Conservation (phyloP, 2,329 filamentous ascomycete genomes). For the Xylariaceae sp. region DNA sequence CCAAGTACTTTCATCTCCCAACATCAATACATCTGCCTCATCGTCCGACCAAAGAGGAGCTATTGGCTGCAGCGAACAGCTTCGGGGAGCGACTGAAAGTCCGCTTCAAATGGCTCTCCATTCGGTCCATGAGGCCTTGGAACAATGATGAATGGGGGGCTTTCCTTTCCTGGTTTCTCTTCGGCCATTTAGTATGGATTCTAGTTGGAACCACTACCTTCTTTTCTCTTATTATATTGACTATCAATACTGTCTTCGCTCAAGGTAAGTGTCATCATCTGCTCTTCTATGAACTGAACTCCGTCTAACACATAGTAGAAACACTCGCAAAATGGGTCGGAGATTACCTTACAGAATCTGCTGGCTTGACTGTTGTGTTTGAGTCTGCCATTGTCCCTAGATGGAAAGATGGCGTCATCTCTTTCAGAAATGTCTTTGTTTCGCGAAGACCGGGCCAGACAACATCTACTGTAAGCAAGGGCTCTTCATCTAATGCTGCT, state of each 20-base stretch:
- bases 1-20: constrained; percentile 51
- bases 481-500: constrained; percentile 78
- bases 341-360: constrained; percentile 91
- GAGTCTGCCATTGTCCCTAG: constrained; percentile 96
- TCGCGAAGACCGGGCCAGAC: constrained; percentile 83
- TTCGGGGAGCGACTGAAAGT: constrained; percentile 89
- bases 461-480: constrained; percentile 82
- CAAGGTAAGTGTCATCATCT: constrained; percentile 58
- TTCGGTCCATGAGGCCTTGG: constrained; percentile 88
- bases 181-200: constrained; percentile 92
- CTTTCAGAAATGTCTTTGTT: constrained; percentile 94
- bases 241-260: constrained; percentile 93
- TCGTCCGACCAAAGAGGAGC: constrained; percentile 87
- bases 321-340: constrained; percentile 89
- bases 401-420: constrained; percentile 93
- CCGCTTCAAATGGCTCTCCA: constrained; percentile 96
- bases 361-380: constrained; percentile 89
- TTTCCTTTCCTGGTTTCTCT: constrained; percentile 87
- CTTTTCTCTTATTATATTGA: constrained; percentile 83
- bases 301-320: constrained; percentile 48
- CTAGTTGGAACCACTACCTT: constrained; percentile 97
- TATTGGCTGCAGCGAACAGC: constrained; percentile 84
- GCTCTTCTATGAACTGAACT: constrained; percentile 5
- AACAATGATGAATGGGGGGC: constrained; percentile 95
- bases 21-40: constrained; percentile 69